Evolutionary conservation across 1,284 basidiomycete genomes (phyloP), one percentile per base, ranked within the genome.

Genomic region (Boletus holoroseus): DNA sequence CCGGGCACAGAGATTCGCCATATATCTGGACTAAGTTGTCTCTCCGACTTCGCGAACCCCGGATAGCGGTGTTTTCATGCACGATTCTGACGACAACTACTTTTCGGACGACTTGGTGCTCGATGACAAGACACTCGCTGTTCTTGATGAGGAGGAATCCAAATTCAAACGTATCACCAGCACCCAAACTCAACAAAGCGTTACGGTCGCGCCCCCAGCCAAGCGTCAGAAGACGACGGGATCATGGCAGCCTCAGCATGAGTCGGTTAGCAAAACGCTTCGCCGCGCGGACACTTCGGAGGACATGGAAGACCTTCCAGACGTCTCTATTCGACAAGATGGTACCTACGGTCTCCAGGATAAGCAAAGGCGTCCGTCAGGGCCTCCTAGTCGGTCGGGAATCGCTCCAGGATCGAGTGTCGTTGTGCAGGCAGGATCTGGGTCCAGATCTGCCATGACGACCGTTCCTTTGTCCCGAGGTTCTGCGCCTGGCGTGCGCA

Each of bases 21-120:
- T 26, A 13, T 27, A 30, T 22, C 27, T 24, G 24, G 36, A 34
- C 36, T 15, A n/a, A 5, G 7, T 28, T 12, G 20, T 31, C 39
- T 34, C n/a, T 39, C 20, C 31, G 16, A 38, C 36, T 8, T 46
- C 18, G 31, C 30, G 13, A 22, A 36, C 8, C 24, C 38, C 36
- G n/a, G n/a, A 8, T 34, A 18, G 41, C 9, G 41, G 38, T 35
- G 18, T 44, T 45, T 53, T 46, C 50, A 86, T 85, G 84, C 68
- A 76, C 58, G 76, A 76, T 67, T 81, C 76, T 28, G 86, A 88
- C 63, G 86, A 88, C 62, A 78, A 84, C 58, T 82, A 83, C 67
- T 77, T 79, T 58, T 66, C 69, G 54, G 81, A 83, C 66, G 81
- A 82, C 55, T 69, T 85, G 57, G 73, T 80, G 27, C 67, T 88